Base-by-base conservation (phyloP, 2,329 filamentous ascomycete species). In the Fusarium burgessii region DNA sequence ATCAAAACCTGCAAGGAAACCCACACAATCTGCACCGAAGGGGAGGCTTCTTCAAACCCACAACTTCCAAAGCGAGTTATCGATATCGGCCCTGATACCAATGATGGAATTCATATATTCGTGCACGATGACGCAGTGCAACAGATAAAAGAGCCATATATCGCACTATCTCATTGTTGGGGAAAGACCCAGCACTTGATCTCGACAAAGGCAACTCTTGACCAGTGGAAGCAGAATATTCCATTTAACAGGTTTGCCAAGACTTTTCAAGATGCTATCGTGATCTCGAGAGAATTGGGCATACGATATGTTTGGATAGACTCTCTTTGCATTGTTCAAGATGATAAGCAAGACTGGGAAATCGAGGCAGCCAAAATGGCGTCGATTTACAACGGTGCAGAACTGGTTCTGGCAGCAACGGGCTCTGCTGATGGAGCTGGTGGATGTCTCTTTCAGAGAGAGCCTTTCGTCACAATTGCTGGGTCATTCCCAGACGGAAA, bases 281-380 rank as follows among this genome's bases (percentile, higher is more conserved):
- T 25, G 0, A 71, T 75, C 7, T 66, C 73, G 0, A 70, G 75
- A 27, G 55, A 65, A 4, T 18, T 77, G 4, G 69, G 73, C 2
- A 66, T 77, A 18, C 64, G 33, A 0, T 78, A 78, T 40, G 14
- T 77, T 6, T 77, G 76, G 76, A 77, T 77, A 46, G 76, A 77
- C 17, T 75, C 76, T 0, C 65, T 77, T 2, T 78, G 76, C 7
- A 78, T 78, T 11, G 50, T 78, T 14, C 77, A 78, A 42, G 72
- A 76, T 38, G 75, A 77, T 17, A 58, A 6, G 0, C 20, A 69
- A 8, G 77, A 78, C 15, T 77, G 75, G 74, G 63, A 76, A 54
- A 71, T 33, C 1, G 77, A 78, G 33, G 74, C 74, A 4, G 72
- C 76, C 5, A 76, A 75, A 18, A 78, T 78, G 76, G 71, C 72